phyloP scores from a whole-genome alignment of 148 eudicot genomes.

The Camellia lanceoleosa region DNA sequence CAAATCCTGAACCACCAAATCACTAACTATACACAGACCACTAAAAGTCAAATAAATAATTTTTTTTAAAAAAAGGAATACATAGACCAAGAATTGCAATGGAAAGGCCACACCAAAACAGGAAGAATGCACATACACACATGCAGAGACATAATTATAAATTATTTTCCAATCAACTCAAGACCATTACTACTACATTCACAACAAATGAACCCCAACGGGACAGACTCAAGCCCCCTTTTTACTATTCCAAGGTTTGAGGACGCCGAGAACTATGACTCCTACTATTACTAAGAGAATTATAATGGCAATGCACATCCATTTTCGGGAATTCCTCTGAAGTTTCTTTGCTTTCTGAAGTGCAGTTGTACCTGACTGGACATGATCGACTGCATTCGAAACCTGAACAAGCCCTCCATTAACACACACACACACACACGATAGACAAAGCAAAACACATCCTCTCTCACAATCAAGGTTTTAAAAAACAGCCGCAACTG shows the following conservation, averaged over 20 bases:
- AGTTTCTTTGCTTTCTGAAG: slow-evolving; percentile 58
- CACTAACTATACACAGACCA: slow-evolving; percentile 9
- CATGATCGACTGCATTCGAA: slow-evolving; percentile 62
- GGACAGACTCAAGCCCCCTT: slow-evolving; percentile 25
- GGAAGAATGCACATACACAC: not conserved
- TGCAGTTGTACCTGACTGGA: slow-evolving; percentile 64
- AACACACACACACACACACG: slow-evolving; percentile 8
- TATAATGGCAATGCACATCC: slow-evolving; percentile 62
- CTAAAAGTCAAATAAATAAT: not conserved
- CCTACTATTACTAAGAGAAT: slow-evolving; percentile 44
- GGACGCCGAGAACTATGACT: slow-evolving; percentile 41
- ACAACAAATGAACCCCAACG: not conserved
- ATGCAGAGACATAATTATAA: slow-evolving; percentile 1
- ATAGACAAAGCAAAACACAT: slow-evolving; percentile 7
- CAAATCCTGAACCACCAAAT: not conserved
- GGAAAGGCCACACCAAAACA: slow-evolving; percentile 1
- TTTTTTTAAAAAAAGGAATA: not conserved
- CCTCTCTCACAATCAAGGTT: not conserved
- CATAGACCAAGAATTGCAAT: not conserved
- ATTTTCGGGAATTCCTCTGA: slow-evolving; percentile 57
- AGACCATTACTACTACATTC: not conserved
- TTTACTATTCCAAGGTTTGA: slow-evolving; percentile 47
- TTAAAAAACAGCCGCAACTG: too few species aligned
- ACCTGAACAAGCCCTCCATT: slow-evolving; percentile 43
- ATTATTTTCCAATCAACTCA: slow-evolving; percentile 1